Evolutionary conservation across 768 basidiomycete genomes (phyloP).

Genomic region (Cystofilobasidium ferigula): DNA sequence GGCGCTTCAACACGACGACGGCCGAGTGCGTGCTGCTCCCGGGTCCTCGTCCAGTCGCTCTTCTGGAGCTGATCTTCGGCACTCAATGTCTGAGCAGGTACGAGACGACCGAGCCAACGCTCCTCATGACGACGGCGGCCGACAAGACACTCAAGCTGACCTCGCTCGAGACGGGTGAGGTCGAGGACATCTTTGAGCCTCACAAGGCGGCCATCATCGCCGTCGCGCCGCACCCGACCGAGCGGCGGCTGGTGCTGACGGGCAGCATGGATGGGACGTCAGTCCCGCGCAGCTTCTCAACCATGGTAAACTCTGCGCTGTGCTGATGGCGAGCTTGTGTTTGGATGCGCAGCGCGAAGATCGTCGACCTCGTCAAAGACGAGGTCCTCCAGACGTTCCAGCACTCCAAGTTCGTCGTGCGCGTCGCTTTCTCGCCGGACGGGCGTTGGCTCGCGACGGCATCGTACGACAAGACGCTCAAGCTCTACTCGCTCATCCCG

Average conservation of each 20-base stretch:
- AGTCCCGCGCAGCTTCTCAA: background rate
- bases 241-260: slow-evolving; percentile 26
- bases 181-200: slow-evolving; percentile 26
- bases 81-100: slow-evolving; percentile 17
- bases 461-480: slow-evolving; percentile 32
- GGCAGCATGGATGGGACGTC: slow-evolving; percentile 31
- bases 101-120: slow-evolving; percentile 9
- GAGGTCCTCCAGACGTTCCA: slow-evolving; percentile 25
- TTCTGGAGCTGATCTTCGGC: too few species aligned
- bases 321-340: background rate
- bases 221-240: slow-evolving; percentile 25
- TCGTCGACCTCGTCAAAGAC: slow-evolving; percentile 30
- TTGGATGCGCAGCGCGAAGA: slow-evolving; percentile 6
- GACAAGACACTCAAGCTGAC: slow-evolving; percentile 32
- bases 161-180: slow-evolving; percentile 24
- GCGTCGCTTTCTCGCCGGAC: slow-evolving; percentile 26
- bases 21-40: slow-evolving; percentile 16
- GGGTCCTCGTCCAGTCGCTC: too few species aligned
- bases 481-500: slow-evolving; percentile 27
- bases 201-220: slow-evolving; percentile 30
- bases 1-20: slow-evolving; percentile 22
- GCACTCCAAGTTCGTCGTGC: slow-evolving; percentile 31
- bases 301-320: background rate
- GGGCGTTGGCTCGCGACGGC: slow-evolving; percentile 29
- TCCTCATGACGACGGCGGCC: slow-evolving; percentile 32